Base-by-base conservation (phyloP, 805 yeast genomes). In the Candida caryicola region DNA sequence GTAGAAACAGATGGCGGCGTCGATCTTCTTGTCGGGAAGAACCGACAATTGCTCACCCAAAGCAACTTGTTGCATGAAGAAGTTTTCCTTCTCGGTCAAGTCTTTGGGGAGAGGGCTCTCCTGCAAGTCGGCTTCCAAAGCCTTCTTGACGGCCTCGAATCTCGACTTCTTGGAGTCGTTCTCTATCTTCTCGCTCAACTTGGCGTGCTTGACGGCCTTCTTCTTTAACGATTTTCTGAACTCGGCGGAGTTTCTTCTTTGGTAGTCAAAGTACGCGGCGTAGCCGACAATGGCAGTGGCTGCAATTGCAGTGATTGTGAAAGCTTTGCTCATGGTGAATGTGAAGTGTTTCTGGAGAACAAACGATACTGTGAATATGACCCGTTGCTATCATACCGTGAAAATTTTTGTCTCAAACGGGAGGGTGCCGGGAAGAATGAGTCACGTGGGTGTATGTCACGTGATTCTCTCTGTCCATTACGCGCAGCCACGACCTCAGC, bases 1-100 rank as follows among this genome's bases (percentile, higher is more conserved):
- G 77, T 93, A 93, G 76, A 89, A 93, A 50, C 82, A 77, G 50
- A 90, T 72, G 27, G 99, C 98, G 31, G 97, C 82, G 43, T 83
- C 87, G 47, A 84, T 65, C 61, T 85, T 87, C 50, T 77, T 74
- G 47, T 81, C 83, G 45, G 84, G 81, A 23, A 68, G 57, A 47
- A 76, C 70, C 46, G 87, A 77, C 51, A 85, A 71, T 61, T 82
- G 85, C 65, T 91, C 98, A 60, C 96, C 98, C 34, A 72, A 57
- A 43, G 88, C 83, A 39, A 91, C 90, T 62, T 86, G 89, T 46
- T 76, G 74, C 73, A 90, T 79, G 72, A 91, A 91, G 58, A 77
- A 81, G 44, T 73, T 65, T 71, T 90, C 95, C 64, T 82, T 84
- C 56, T 79, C 84, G 19, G 72, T 50, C 40, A 82, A 68, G 36